Conservation (phyloP, 2,329 filamentous ascomycete genomes). For the Penicillium sp. region DNA sequence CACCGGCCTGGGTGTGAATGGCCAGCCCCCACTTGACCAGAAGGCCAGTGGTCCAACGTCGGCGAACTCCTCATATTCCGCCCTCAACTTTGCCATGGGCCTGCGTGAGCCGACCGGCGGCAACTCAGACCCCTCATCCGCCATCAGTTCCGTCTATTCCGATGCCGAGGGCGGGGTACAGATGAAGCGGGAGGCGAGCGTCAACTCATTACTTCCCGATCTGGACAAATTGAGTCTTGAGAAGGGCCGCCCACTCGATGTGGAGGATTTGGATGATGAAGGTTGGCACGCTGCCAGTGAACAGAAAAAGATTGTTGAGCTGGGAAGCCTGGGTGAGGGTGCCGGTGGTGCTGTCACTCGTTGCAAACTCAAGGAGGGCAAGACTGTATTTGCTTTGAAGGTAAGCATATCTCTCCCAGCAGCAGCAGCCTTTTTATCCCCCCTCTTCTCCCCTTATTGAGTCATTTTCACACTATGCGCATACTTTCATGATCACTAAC, state of each 20-base stretch:
- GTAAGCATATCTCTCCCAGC: constrained; percentile 53
- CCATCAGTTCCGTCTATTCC: constrained; percentile 82
- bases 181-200: constrained; percentile 83
- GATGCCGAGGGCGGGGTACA: constrained; percentile 73
- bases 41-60: constrained; percentile 80
- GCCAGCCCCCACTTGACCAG: constrained; percentile 77
- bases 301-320: constrained; percentile 83
- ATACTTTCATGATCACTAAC: background rate
- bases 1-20: constrained; percentile 77
- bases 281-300: constrained; percentile 92
- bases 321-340: constrained; percentile 90
- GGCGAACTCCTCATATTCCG: constrained; percentile 84
- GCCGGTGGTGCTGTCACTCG: constrained; percentile 94
- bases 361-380: constrained; percentile 85
- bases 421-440: too few species aligned
- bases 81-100: constrained; percentile 79
- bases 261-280: constrained; percentile 92
- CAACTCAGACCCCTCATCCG: constrained; percentile 83
- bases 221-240: constrained; percentile 83
- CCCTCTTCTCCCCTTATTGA: too few species aligned
- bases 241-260: constrained; percentile 81
- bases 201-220: constrained; percentile 73
- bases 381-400: constrained; percentile 95
- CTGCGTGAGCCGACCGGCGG: constrained; percentile 63
- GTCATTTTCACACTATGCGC: background rate